These are phyloP conservation scores for Diaporthe longicolla DNA, from an alignment of 2,329 filamentous ascomycete genomes.

Conservation along the genomic window DNA sequence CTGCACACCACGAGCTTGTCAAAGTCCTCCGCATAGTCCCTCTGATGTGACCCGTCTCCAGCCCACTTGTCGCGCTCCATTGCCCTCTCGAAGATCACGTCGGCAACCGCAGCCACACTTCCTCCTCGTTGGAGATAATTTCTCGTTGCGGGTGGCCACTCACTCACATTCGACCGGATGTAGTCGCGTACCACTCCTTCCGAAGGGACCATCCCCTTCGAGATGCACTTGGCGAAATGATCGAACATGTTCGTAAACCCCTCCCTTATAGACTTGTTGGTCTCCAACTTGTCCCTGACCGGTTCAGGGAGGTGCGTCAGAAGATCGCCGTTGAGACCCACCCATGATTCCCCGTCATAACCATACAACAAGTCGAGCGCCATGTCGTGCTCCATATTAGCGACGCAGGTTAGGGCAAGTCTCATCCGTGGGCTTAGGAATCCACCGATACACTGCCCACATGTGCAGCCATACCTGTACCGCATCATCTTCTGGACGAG, in stretches of 20 bases:
- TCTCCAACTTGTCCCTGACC: not conserved
- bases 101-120: slow-evolving; percentile 48
- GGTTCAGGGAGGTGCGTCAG: not conserved
- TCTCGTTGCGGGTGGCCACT: slow-evolving; percentile 50
- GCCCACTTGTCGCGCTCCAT: slow-evolving; percentile 6
- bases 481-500: slow-evolving; percentile 44
- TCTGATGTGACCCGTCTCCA: not conserved
- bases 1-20: slow-evolving; percentile 50
- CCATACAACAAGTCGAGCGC: slow-evolving; percentile 8
- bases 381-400: slow-evolving; percentile 47
- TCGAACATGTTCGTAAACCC: slow-evolving; percentile 2
- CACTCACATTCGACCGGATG: slow-evolving; percentile 33
- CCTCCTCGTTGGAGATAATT: slow-evolving; percentile 51
- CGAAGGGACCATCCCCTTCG: not conserved
- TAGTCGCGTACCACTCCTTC: not conserved
- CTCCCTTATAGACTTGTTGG: not conserved
- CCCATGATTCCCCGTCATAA: too few relatives aligned
- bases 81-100: slow-evolving; percentile 46
- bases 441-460: slow-evolving; percentile 53
- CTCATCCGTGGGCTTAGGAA: slow-evolving; percentile 56
- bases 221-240: not conserved
- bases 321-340: not conserved
- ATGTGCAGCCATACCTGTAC: slow-evolving; percentile 55
- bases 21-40: slow-evolving; percentile 37
- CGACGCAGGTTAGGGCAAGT: slow-evolving; percentile 48